Evolutionary conservation across 257 asterid species (phyloP), one percentile per base, ranked within the genome.

Genomic region (Oldenlandia corymbosa): DNA sequence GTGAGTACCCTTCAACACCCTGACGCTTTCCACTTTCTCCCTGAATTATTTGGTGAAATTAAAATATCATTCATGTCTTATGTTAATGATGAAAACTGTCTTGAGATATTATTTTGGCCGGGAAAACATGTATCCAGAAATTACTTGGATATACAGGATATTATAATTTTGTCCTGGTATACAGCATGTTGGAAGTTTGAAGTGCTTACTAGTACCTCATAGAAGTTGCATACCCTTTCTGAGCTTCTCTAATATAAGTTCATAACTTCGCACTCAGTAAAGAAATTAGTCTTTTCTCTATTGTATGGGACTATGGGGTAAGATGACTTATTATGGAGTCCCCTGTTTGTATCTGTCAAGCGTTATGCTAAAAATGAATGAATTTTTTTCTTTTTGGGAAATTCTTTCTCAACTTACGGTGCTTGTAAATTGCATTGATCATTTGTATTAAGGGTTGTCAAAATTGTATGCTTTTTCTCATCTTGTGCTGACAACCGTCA

Each of bases 1-100:
- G 96, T 89, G 79, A 68, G 85, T 66, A 46, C 13, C 75, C 39
- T 69, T 21, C 59, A 51, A 16, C 32, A 2, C 20, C 34, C 36
- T 0, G 14, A 11, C 21, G 8, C 50, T 18, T 18, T 23, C 50
- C 50, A 0, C 50, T 45, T 49, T 49, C 9, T 49, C 55, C 55
- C 55, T 49, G 28, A 23, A 49, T 49, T 49, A 36, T 10, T 49
- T 17, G 9, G 50, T 64, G 50, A 27, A 27, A 3, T 51, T 37
- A 43, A 52, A 23, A 18, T 45, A 9, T 23, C 2, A 11, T 28
- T 21, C 36, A 23, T 61, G 66, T 27, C 0, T 10, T 55, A 45
- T 27, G 28, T 61, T 61, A 43, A 17, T 60, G 17, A 34, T 60
- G 17, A 34, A 42, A 61, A 14, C 55, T 27, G 26, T n/a, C 14